Percentiles rank a stretch among this genome's conserved stretches.
Conservation (phyloP, 2,329 filamentous ascomycete species). For the Fusarium sp. region DNA sequence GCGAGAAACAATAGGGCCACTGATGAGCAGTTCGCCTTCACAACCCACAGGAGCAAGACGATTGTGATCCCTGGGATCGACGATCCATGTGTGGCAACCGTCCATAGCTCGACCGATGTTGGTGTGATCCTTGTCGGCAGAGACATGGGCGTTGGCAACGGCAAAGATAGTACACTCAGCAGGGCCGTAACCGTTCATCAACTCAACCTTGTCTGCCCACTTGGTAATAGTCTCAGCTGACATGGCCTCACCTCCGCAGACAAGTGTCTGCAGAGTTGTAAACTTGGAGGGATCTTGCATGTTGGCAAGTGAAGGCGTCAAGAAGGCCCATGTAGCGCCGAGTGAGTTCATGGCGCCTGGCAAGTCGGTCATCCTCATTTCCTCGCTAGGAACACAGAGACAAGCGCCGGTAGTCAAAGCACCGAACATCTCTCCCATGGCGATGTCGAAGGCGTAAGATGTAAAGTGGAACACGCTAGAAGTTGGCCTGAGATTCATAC, state of each 20-base stretch:
- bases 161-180: constrained; percentile 38
- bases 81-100: constrained; percentile 32
- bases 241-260: constrained; percentile 42
- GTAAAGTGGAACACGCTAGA: constrained; percentile 42
- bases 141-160: constrained; percentile 13
- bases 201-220: constrained; percentile 34
- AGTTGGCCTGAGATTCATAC: constrained; percentile 12
- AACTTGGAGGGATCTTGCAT: constrained; percentile 38
- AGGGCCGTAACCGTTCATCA: constrained; percentile 45
- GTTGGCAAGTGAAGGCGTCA: constrained; percentile 45
- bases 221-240: constrained; percentile 25
- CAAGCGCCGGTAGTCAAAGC: constrained; percentile 34
- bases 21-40: constrained; percentile 39
- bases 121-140: neutral
- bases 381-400: constrained; percentile 43
- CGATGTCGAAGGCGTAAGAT: constrained; percentile 44
- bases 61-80: constrained; percentile 36
- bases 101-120: constrained; percentile 23
- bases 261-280: constrained; percentile 23
- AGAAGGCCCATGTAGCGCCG: constrained; percentile 38
- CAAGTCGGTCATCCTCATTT: constrained; percentile 35
- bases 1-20: constrained; percentile 29
- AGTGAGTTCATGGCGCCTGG: constrained; percentile 30
- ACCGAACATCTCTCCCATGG: constrained; percentile 38
- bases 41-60: constrained; percentile 30